Percentiles rank a stretch among this genome's conserved stretches.
phyloP scores from a whole-genome alignment of 495 filamentous ascomycete genomes.

The Daldinia grandis region DNA sequence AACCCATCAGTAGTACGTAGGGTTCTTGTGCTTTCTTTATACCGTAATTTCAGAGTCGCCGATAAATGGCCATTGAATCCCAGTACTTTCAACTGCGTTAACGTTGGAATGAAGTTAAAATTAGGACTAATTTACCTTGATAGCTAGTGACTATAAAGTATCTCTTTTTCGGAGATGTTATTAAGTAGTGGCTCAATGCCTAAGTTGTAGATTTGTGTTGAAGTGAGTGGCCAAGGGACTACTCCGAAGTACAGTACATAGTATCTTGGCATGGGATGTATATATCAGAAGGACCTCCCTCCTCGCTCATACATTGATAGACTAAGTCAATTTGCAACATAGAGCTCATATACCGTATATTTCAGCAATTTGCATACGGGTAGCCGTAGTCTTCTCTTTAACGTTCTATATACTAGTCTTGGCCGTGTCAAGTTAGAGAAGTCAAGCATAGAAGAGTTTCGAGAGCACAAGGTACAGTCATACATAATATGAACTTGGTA shows the following conservation, averaged over 20 bases:
- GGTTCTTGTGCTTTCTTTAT: slow-evolving; percentile 51
- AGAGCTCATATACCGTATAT: no score
- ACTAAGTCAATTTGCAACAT: no score
- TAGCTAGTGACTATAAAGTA: not conserved
- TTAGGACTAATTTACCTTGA: not conserved
- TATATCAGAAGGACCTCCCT: no score
- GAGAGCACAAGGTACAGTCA: not conserved
- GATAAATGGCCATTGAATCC: slow-evolving; percentile 49
- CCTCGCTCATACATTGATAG: no score
- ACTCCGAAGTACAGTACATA: no score
- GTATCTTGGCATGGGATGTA: no score
- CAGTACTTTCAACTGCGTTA: slow-evolving; percentile 48
- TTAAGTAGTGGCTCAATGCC: not conserved
- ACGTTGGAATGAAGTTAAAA: not conserved
- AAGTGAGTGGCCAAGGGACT: no score
- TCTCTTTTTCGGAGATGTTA: not conserved
- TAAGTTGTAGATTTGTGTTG: not conserved
- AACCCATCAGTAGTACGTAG: slow-evolving; percentile 48
- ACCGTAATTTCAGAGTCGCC: slow-evolving; percentile 46
- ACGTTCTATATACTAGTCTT: not conserved
- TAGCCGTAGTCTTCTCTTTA: not conserved
- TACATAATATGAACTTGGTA: not conserved
- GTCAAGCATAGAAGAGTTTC: not conserved
- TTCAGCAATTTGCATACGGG: no score
- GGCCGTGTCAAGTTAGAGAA: not conserved